Conservation (phyloP, 176 grass and related monocot genomes). For the Neostapfia colusana region DNA sequence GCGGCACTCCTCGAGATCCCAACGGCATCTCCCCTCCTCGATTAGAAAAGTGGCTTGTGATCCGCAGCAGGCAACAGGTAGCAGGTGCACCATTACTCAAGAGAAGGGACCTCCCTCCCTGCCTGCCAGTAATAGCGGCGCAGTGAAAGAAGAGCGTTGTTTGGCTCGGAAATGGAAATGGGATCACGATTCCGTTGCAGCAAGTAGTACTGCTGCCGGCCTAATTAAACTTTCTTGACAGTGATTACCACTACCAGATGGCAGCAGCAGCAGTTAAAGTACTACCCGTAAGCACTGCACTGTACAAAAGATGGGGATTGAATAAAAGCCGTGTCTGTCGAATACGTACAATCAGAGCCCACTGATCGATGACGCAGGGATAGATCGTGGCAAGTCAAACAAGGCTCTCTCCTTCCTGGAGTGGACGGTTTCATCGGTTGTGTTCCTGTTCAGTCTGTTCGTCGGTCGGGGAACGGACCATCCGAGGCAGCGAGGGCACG, state of each 20-base stretch:
- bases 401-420: background rate
- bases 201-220: too few species aligned
- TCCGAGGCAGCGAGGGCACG: too few species aligned
- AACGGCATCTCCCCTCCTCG: background rate
- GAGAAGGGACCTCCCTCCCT: background rate
- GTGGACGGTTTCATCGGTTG: too few species aligned
- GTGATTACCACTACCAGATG: background rate
- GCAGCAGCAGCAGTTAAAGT: too few species aligned
- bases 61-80: background rate
- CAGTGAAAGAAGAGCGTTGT: background rate
- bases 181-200: too few species aligned
- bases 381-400: background rate
- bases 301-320: background rate
- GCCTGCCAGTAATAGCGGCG: background rate
- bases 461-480: too few species aligned
- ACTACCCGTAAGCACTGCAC: too few species aligned
- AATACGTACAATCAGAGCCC: background rate
- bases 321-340: background rate
- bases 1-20: background rate
- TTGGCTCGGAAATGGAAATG: background rate
- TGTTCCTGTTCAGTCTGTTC: too few species aligned
- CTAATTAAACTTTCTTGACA: background rate
- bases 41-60: background rate
- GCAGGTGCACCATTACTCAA: background rate
- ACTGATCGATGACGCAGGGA: background rate